Evolutionary conservation across 2,329 filamentous ascomycete genomes (phyloP), one percentile per base, ranked within the genome.

Genomic region (Lasiodiplodia theobromae): DNA sequence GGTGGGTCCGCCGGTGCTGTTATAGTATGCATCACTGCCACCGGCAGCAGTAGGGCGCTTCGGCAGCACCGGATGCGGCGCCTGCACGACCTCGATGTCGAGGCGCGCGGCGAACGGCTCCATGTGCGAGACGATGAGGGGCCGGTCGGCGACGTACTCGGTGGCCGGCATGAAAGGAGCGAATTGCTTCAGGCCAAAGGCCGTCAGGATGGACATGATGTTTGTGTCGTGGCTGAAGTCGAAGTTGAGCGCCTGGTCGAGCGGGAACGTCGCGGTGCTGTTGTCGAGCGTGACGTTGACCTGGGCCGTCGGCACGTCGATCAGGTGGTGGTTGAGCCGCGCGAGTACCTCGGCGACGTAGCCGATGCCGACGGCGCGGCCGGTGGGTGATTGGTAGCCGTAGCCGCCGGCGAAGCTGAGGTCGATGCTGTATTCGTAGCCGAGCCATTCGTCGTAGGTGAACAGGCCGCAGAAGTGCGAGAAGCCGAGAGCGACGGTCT

Each of bases 151-250:
- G 12, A 86, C 85, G 69, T 91, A 85, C 34, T 81, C 77, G 12
- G 84, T 82, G 1, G 85, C 81, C 0, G 88, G 87, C 16, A 86
- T 67, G n/a, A 75, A 80, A 23, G 86, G 82, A 1, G 84, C 82
- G 74, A 94, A 93, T 74, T 94, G 91, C 2, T 81, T 87, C 57
- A 94, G 82, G 1, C 91, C 91, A 70, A 94, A 91, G 0, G 92
- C 91, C 0, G 90, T 88, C 4, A 94, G 81, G 71, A 93, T 86
- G 31, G 86, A 86, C 72, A 90, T 83, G 69, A 92, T 92, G 75
- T 91, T 92, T 38, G 89, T 91, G 78, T 94, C 92, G 77, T 94
- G 92, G 18, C 87, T 89, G 77, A 94, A 94, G 81, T 94, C 92
- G 62, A 94, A 86, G 77, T 93, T 93, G 18, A 94, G 82, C 25